phyloP scores from a whole-genome alignment of 768 basidiomycete species.

The Steccherinum ochraceum region DNA sequence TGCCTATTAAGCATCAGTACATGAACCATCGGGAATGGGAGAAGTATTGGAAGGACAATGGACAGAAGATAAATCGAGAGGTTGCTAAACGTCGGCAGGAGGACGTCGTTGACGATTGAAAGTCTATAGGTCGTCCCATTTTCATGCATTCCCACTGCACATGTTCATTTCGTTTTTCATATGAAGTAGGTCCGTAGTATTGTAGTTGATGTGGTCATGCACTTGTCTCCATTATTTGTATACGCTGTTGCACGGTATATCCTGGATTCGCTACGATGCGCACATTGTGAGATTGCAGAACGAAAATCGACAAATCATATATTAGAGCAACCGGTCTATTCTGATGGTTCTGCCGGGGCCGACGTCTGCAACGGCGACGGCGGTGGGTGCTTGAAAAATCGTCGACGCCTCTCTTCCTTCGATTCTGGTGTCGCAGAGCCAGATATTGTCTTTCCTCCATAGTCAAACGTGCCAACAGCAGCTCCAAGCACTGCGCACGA shows the following conservation, averaged over 20 bases:
- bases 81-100: too few relatives aligned
- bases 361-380: slow-evolving; percentile 38
- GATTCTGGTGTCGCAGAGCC: slow-evolving; percentile 37
- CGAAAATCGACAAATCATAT: not conserved
- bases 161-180: too few relatives aligned
- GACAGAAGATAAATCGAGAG: not conserved
- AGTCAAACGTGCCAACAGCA: slow-evolving; percentile 76
- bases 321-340: not conserved
- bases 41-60: not conserved
- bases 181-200: too few relatives aligned
- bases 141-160: too few relatives aligned
- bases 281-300: not conserved
- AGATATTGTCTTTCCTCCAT: slow-evolving; percentile 54
- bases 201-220: too few relatives aligned
- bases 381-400: slow-evolving; percentile 75
- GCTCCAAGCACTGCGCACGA: slow-evolving; percentile 76
- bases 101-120: too few relatives aligned
- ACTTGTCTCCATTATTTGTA: too few relatives aligned
- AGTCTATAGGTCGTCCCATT: too few relatives aligned
- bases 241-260: too few relatives aligned
- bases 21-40: not conserved
- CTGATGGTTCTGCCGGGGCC: slow-evolving; percentile 19
- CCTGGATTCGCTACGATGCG: too few relatives aligned
- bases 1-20: not conserved
- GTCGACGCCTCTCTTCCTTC: slow-evolving; percentile 64